These are phyloP conservation scores for Fragaria iinumae DNA, from an alignment of 306 rosid species.

Conservation along the genomic window DNA sequence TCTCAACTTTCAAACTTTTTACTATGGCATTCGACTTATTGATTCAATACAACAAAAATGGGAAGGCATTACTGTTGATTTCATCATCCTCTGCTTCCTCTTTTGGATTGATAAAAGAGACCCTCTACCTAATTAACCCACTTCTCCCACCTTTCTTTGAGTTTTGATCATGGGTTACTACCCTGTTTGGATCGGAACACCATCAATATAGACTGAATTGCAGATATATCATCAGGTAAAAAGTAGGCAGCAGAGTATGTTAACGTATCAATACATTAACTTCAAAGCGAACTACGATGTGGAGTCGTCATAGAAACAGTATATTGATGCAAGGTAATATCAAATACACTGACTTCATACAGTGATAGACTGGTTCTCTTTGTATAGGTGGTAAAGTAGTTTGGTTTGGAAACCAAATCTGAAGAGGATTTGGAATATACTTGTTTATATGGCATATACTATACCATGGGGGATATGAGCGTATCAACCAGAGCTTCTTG, in stretches of 20 bases:
- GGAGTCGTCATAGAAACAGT: too few species aligned
- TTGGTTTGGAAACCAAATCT: not conserved
- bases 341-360: too few species aligned
- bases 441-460: not conserved
- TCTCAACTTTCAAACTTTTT: not conserved
- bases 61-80: conserved; percentile 4
- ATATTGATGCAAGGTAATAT: too few species aligned
- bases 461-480: not conserved
- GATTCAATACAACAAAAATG: not conserved
- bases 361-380: too few species aligned
- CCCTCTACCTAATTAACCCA: conserved; percentile 19
- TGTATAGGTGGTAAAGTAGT: not conserved
- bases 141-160: not conserved
- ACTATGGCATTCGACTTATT: not conserved
- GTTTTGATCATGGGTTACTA: not conserved
- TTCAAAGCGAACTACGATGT: too few species aligned
- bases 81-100: conserved; percentile 11
- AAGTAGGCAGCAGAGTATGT: not conserved
- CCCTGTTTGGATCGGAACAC: not conserved
- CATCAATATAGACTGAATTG: not conserved
- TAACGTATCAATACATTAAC: too few species aligned
- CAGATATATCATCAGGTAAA: not conserved
- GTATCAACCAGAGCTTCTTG: not conserved
- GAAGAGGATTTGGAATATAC: not conserved
- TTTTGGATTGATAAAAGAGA: not conserved